phyloP scores from a whole-genome alignment of 345 rosid genomes.

The Fremontodendron californicum region DNA sequence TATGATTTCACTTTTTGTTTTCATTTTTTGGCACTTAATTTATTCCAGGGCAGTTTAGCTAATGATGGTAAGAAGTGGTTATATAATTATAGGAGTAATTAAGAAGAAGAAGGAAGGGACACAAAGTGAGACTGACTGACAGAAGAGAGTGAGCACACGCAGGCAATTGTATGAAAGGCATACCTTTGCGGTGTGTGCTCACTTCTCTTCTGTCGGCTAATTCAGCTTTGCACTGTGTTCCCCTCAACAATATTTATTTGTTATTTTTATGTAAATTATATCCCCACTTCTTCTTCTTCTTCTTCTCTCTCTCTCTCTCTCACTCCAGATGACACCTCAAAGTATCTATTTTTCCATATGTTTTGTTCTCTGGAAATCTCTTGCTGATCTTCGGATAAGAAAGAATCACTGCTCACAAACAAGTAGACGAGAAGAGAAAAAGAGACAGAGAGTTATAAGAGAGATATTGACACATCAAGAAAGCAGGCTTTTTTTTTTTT shows the following conservation, averaged over 20 bases:
- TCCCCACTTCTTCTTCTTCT: background rate
- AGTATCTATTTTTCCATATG: background rate
- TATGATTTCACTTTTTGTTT: background rate
- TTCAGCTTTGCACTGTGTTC: slow-evolving; percentile 9
- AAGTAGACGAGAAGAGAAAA: background rate
- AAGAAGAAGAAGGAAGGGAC: background rate
- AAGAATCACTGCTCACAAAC: too few species aligned
- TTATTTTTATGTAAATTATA: background rate
- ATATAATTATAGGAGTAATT: background rate
- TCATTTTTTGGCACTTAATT: too few species aligned
- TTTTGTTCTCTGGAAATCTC: too few species aligned
- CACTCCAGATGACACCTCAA: background rate
- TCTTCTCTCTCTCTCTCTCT: background rate
- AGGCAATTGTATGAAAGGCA: slow-evolving; percentile 44
- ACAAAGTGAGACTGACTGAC: slow-evolving; percentile 42
- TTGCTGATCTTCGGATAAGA: too few species aligned
- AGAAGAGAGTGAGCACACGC: slow-evolving; percentile 86
- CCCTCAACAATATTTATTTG: background rate
- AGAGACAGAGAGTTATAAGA: background rate
- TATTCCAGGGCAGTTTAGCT: background rate
- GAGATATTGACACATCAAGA: too few species aligned
- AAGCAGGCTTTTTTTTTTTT: too few species aligned
- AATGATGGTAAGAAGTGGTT: background rate
- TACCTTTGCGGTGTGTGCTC: slow-evolving; percentile 57
- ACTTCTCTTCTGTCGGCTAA: slow-evolving; percentile 50